A percentile compares a stretch with the other conserved stretches of the same genome.
Evolutionary conservation across 2,329 filamentous ascomycete species (phyloP).

Genomic region (Exophiala sideris): DNA sequence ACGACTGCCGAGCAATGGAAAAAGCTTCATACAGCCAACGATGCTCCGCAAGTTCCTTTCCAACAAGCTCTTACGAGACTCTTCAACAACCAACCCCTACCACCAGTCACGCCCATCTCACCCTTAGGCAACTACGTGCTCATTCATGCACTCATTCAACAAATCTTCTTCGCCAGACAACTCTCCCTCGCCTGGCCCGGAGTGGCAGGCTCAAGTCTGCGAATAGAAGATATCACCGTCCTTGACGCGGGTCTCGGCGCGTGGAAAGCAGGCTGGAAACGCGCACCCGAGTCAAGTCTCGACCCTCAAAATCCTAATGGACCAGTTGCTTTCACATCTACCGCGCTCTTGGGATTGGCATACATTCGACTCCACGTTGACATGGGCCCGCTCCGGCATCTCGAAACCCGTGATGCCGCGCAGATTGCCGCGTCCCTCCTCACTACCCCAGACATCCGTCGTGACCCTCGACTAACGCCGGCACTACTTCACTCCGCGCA

Average conservation of each 20-base stretch:
- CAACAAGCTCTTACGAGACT: constrained; percentile 46
- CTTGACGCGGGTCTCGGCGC: constrained; percentile 48
- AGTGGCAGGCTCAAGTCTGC: constrained; percentile 41
- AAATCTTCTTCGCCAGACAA: constrained; percentile 52
- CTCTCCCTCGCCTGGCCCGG: constrained; percentile 45
- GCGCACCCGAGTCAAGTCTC: constrained; percentile 51
- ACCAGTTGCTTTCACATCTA: constrained; percentile 53
- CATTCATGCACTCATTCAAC: constrained; percentile 53
- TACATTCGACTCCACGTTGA: constrained; percentile 49
- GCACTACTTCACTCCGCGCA: constrained; percentile 54
- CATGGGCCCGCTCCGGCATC: constrained; percentile 44
- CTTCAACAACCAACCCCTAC: constrained; percentile 39
- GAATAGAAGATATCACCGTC: constrained; percentile 43
- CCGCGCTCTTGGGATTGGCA: constrained; percentile 45
- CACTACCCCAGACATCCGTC: constrained; percentile 41
- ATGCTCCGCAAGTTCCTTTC: constrained; percentile 33
- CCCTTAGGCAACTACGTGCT: constrained; percentile 55
- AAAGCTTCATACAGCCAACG: constrained; percentile 29
- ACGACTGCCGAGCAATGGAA: constrained; percentile 50
- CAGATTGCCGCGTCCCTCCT: constrained; percentile 47
- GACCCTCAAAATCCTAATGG: constrained; percentile 53
- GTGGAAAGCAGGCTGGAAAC: constrained; percentile 54
- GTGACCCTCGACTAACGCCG: constrained; percentile 47
- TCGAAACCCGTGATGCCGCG: constrained; percentile 46
- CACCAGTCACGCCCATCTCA: constrained; percentile 38